phyloP scores from a whole-genome alignment of 208 protist genomes.

The Acanthamoeba pearcei region DNA sequence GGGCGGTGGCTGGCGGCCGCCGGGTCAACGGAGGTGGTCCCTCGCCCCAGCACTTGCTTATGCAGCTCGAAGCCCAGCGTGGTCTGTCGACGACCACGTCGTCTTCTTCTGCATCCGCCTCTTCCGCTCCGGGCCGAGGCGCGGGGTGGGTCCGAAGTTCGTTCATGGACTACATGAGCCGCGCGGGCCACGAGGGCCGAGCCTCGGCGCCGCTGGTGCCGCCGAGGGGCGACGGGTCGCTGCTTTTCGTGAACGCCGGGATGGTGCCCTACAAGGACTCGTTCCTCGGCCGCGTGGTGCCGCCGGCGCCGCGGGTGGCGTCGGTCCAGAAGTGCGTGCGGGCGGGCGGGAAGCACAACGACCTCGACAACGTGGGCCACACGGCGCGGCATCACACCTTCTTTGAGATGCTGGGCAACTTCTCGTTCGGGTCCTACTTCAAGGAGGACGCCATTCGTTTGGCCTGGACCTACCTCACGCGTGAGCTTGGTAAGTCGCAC shows the following conservation, averaged over 20 bases:
- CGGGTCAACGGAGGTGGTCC: too few species aligned
- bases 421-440: constrained; percentile 84
- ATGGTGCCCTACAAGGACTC: constrained; percentile 81
- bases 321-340: constrained; percentile 79
- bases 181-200: neutral
- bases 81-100: neutral
- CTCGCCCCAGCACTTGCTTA: neutral
- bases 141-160: neutral
- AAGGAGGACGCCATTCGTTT: constrained; percentile 83
- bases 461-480: constrained; percentile 85
- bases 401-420: constrained; percentile 89
- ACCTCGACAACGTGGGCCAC: constrained; percentile 86
- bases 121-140: neutral
- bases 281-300: constrained; percentile 16
- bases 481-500: constrained; percentile 38
- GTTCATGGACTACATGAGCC: constrained; percentile 35
- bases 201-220: constrained; percentile 27
- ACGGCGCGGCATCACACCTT: constrained; percentile 87
- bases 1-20: too few species aligned
- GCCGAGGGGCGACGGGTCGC: constrained; percentile 7
- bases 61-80: neutral
- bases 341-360: constrained; percentile 87
- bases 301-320: neutral
- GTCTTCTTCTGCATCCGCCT: too few species aligned
- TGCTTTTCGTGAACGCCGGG: constrained; percentile 75